Conservation (phyloP, 306 rosid genomes). For the Quillaja saponaria region DNA sequence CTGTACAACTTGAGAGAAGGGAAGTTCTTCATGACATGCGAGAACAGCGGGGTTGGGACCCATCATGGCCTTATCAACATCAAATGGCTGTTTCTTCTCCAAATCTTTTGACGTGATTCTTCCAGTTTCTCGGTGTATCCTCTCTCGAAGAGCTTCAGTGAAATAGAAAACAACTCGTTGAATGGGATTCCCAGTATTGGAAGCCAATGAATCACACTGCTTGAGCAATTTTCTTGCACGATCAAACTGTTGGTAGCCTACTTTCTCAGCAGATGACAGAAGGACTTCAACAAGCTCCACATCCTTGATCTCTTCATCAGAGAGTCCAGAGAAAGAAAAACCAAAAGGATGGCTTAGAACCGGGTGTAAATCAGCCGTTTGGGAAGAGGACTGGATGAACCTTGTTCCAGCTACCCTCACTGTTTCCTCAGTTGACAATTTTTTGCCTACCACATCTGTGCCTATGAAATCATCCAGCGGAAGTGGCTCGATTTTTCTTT, state of each 20-base stretch:
- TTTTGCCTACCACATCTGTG: conserved; percentile 15
- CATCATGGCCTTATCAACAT: conserved; percentile 38
- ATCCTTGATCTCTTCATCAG: conserved; percentile 49
- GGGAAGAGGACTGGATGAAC: conserved; percentile 52
- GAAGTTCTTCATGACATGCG: conserved; percentile 33
- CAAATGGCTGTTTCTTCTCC: conserved; percentile 17
- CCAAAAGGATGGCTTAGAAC: conserved; percentile 49
- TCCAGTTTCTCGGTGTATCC: conserved; percentile 57
- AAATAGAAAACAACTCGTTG: conserved; percentile 54
- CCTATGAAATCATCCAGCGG: conserved; percentile 9
- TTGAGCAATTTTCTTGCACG: conserved; percentile 45
- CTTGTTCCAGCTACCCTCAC: conserved; percentile 63
- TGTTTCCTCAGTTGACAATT: conserved; percentile 57
- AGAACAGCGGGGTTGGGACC: conserved; percentile 15
- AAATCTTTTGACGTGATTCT: conserved; percentile 25
- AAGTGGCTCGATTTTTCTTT: conserved; percentile 28
- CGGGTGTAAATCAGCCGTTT: conserved; percentile 18
- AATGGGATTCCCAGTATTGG: conserved; percentile 48
- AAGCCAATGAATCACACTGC: conserved; percentile 36
- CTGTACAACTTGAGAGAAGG: conserved; percentile 28
- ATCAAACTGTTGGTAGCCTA: conserved; percentile 50
- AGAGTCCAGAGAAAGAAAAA: conserved; percentile 41
- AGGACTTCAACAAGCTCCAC: conserved; percentile 60
- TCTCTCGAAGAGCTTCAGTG: conserved; percentile 55
- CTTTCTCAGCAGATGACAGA: conserved; percentile 65